Evolutionary conservation across 768 basidiomycete genomes (phyloP).

Genomic region (Tubosaeta sp.): DNA sequence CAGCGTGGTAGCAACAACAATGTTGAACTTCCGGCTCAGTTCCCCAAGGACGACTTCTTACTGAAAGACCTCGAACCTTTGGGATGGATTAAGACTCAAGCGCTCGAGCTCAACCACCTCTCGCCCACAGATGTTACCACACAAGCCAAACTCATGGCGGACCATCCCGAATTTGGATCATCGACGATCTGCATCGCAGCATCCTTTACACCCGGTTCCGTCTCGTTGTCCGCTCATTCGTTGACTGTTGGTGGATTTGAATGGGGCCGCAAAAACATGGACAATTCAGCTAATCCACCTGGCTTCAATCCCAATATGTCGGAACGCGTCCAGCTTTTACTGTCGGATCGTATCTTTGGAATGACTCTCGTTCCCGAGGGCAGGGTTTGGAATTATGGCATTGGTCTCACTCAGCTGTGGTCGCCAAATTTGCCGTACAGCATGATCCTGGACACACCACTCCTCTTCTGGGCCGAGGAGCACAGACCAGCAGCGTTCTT

Average conservation of each 20-base stretch:
- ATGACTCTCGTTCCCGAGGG: slow-evolving; percentile 95
- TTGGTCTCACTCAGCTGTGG: slow-evolving; percentile 92
- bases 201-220: slow-evolving; percentile 97
- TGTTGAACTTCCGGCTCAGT: slow-evolving; percentile 83
- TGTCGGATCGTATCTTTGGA: slow-evolving; percentile 94
- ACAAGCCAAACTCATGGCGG: slow-evolving; percentile 95
- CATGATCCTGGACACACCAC: slow-evolving; percentile 87
- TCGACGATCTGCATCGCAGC: slow-evolving; percentile 91
- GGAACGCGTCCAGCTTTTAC: slow-evolving; percentile 85
- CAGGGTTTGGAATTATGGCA: slow-evolving; percentile 94
- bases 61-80: slow-evolving; percentile 93
- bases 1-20: slow-evolving; percentile 94
- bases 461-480: slow-evolving; percentile 94
- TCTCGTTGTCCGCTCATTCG: slow-evolving; percentile 90
- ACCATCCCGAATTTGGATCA: slow-evolving; percentile 92
- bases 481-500: slow-evolving; percentile 94
- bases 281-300: slow-evolving; percentile 77
- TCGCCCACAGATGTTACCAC: slow-evolving; percentile 91
- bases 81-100: slow-evolving; percentile 97
- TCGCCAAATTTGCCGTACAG: slow-evolving; percentile 74
- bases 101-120: slow-evolving; percentile 85
- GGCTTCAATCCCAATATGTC: slow-evolving; percentile 99
- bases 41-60: slow-evolving; percentile 93
- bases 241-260: slow-evolving; percentile 92
- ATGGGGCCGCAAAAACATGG: slow-evolving; percentile 93